Conservation (phyloP, 805 yeast species). For the Tetrapisispora nanseiensis region DNA sequence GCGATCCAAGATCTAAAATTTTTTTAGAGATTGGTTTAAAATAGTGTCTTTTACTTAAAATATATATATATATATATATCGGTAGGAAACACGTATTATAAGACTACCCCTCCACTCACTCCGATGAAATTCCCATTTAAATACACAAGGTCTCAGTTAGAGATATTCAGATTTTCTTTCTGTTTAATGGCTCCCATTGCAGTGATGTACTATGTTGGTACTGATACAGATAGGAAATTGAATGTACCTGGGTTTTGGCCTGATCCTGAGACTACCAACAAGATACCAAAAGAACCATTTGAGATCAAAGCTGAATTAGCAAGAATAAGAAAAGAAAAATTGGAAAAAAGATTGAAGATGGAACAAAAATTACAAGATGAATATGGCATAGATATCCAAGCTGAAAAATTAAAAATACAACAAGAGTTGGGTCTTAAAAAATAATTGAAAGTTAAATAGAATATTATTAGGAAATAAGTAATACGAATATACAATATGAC, state of each 20-base stretch:
- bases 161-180: constrained; percentile 60
- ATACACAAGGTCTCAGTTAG: constrained; percentile 42
- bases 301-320: constrained; percentile 89
- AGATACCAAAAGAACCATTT: constrained; percentile 85
- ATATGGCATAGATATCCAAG: constrained; percentile 53
- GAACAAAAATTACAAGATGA: constrained; percentile 59
- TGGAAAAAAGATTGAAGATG: constrained; percentile 60
- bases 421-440: constrained; percentile 10
- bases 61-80: background rate
- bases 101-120: too few relatives aligned
- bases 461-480: too few relatives aligned
- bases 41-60: too few relatives aligned
- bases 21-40: too few relatives aligned
- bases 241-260: constrained; percentile 96
- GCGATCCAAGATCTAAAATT: too few relatives aligned
- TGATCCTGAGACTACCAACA: constrained; percentile 82
- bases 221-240: constrained; percentile 79
- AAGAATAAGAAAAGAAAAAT: constrained; percentile 66
- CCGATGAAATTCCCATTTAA: constrained; percentile 15
- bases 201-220: constrained; percentile 91
- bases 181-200: constrained; percentile 77
- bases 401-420: constrained; percentile 32
- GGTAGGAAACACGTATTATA: too few relatives aligned
- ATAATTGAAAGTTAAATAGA: background rate
- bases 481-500: too few relatives aligned